Conservation (phyloP, 371 early-diverging fungal genomes). For the Syncephalastrum racemosum region DNA sequence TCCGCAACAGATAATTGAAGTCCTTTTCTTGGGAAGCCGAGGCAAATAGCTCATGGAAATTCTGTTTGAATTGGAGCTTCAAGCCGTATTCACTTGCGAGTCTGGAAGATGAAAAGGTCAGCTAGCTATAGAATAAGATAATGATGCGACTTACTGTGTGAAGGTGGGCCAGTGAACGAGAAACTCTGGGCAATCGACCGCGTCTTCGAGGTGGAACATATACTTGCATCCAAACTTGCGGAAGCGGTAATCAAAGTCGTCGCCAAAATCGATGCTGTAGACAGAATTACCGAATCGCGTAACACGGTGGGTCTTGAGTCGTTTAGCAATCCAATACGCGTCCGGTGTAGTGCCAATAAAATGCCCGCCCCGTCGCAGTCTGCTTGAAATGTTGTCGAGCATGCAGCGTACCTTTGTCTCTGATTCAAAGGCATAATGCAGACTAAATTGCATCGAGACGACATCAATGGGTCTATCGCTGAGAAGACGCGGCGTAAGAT, state of each 20-base stretch:
- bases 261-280: conserved; percentile 81
- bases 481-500: conserved; percentile 56
- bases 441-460: conserved; percentile 94
- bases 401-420: conserved; percentile 80
- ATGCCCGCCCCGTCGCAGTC: conserved; percentile 80
- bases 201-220: conserved; percentile 94
- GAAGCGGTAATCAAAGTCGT: conserved; percentile 39
- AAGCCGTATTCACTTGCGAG: conserved; percentile 87
- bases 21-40: conserved; percentile 55
- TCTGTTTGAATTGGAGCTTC: conserved; percentile 62
- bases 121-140: not conserved
- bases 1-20: conserved; percentile 57
- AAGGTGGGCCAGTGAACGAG: conserved; percentile 86
- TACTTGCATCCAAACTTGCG: conserved; percentile 85
- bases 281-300: conserved; percentile 83
- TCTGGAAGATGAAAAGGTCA: conserved; percentile 31
- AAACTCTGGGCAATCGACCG: conserved; percentile 98
- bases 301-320: conserved; percentile 31
- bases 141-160: conserved; percentile 51
- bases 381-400: conserved; percentile 79
- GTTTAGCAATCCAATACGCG: conserved; percentile 82
- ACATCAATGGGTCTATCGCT: conserved; percentile 72
- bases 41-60: conserved; percentile 83
- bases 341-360: conserved; percentile 97
- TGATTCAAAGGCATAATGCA: conserved; percentile 97